Evolutionary conservation across 352 stramenopile genomes (phyloP).

Genomic region (Lagenidium giganteum): DNA sequence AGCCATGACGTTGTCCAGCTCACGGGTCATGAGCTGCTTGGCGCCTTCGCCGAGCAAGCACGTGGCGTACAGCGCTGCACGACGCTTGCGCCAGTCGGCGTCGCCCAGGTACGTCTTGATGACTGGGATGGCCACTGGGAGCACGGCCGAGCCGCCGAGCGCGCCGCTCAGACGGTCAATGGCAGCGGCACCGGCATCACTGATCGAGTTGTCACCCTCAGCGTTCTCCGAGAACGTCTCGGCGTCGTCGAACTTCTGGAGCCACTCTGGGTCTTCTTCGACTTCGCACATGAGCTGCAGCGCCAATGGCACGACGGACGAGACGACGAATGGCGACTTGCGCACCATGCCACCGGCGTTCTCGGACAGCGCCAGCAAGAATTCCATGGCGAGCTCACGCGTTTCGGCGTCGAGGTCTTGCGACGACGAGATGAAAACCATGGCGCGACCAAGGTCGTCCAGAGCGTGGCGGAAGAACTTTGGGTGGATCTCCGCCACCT

Average conservation of each 20-base stretch:
- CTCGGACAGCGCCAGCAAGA: conserved; percentile 74
- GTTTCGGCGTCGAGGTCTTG: conserved; percentile 66
- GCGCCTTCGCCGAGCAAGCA: conserved; percentile 73
- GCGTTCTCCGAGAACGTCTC: conserved; percentile 65
- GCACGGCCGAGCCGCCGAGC: conserved; percentile 64
- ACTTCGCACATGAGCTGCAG: conserved; percentile 81
- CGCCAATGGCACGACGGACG: conserved; percentile 63
- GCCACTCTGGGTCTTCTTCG: conserved; percentile 68
- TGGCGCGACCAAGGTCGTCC: conserved; percentile 65
- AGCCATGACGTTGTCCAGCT: conserved; percentile 69
- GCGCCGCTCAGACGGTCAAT: conserved; percentile 75
- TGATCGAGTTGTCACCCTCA: conserved; percentile 61
- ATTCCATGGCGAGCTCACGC: conserved; percentile 76
- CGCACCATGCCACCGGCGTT: conserved; percentile 78
- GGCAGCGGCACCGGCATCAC: conserved; percentile 61
- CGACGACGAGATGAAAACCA: conserved; percentile 72
- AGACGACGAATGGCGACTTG: conserved; percentile 64
- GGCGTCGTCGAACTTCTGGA: conserved; percentile 73
- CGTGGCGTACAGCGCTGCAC: conserved; percentile 70
- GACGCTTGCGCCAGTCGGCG: conserved; percentile 70
- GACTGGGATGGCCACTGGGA: conserved; percentile 73
- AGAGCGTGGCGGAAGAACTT: conserved; percentile 77
- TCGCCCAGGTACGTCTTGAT: conserved; percentile 60
- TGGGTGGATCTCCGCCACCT: conserved; percentile 72
- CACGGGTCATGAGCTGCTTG: conserved; percentile 74